Percentiles rank a stretch among this genome's conserved stretches.
Conservation (phyloP, 2,329 filamentous ascomycete genomes). For the Sporothrix pseudoabietina region DNA sequence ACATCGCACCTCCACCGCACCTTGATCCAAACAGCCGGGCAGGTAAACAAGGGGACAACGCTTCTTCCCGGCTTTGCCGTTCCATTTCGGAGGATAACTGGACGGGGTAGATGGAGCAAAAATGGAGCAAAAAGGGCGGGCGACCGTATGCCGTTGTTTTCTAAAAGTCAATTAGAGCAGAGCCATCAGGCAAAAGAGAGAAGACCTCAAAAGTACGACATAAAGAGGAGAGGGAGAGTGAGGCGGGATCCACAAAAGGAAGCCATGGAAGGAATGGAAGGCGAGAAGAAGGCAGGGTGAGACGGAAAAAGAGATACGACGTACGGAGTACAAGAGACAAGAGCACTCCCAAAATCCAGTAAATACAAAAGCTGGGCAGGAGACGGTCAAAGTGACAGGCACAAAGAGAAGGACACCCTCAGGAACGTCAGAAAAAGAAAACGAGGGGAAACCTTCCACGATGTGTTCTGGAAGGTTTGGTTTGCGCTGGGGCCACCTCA, state of each 20-base stretch:
- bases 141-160: not conserved
- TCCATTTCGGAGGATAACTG: not conserved
- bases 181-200: no score
- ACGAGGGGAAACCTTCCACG: slow-evolving; percentile 15
- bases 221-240: not conserved
- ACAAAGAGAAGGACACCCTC: no score
- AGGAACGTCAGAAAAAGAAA: not conserved
- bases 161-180: not conserved
- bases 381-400: not conserved
- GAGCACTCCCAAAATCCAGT: no score
- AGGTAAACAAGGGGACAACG: not conserved
- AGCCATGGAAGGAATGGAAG: slow-evolving; percentile 14
- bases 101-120: not conserved
- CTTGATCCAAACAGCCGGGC: slow-evolving; percentile 6
- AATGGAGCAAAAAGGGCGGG: not conserved
- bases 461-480: not conserved
- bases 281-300: not conserved
- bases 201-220: no score
- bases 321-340: no score
- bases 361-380: not conserved
- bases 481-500: not conserved
- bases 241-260: not conserved
- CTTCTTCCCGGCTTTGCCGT: slow-evolving; percentile 15
- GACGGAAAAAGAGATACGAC: not conserved
- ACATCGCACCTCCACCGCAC: not conserved